phyloP scores from a whole-genome alignment of 805 yeast genomes.

The Candida vartiovaarae region DNA sequence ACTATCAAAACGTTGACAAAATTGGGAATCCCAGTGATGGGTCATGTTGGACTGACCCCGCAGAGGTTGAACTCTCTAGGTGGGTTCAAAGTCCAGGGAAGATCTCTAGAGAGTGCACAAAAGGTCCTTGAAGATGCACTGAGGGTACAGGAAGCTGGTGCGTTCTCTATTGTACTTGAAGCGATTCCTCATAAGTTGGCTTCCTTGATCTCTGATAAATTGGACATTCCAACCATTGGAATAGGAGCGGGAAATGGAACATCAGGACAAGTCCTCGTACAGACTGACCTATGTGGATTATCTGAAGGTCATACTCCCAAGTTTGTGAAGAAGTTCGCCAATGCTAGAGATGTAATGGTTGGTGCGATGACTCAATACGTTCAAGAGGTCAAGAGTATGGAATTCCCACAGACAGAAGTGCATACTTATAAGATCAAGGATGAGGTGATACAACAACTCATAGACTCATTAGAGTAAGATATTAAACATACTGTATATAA shows the following conservation, averaged over 20 bases:
- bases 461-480: constrained; percentile 17
- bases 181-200: constrained; percentile 80
- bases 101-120: constrained; percentile 43
- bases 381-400: constrained; percentile 45
- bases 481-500: too few relatives aligned
- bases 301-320: constrained; percentile 48
- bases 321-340: constrained; percentile 67
- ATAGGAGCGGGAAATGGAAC: constrained; percentile 88
- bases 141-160: constrained; percentile 69
- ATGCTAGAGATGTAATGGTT: constrained; percentile 42
- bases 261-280: constrained; percentile 86
- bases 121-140: constrained; percentile 59
- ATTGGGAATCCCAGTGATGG: constrained; percentile 83
- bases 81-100: constrained; percentile 87
- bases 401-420: constrained; percentile 52
- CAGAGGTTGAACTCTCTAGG: constrained; percentile 74
- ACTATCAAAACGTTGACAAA: constrained; percentile 50
- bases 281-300: constrained; percentile 80
- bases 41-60: constrained; percentile 91
- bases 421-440: constrained; percentile 69
- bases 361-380: constrained; percentile 47
- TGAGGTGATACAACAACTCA: constrained; percentile 45
- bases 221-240: constrained; percentile 81
- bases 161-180: constrained; percentile 68
- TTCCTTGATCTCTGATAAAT: constrained; percentile 46